Evolutionary conservation across 1,284 basidiomycete species (phyloP).

Genomic region (Boletus smithii): DNA sequence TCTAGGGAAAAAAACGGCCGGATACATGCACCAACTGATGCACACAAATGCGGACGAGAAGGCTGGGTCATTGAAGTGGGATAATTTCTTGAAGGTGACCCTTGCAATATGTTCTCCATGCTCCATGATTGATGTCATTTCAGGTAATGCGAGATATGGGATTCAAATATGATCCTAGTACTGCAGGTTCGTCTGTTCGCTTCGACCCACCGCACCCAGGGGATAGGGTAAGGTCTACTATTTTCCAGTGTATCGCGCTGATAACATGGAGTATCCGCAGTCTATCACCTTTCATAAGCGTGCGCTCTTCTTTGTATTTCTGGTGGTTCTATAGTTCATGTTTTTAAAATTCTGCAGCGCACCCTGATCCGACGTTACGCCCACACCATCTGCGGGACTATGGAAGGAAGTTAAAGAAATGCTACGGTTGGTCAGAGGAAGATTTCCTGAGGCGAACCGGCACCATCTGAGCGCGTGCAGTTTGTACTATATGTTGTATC

Average conservation of each 20-base stretch:
- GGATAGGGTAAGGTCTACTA: slow-evolving; percentile 46
- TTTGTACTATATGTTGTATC: not conserved
- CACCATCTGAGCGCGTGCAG: slow-evolving; percentile 3
- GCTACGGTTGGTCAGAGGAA: slow-evolving; percentile 69
- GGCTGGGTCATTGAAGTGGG: slow-evolving; percentile 71
- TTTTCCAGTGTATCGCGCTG: slow-evolving; percentile 1
- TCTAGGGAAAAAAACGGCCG: slow-evolving; percentile 55
- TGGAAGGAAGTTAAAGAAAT: slow-evolving; percentile 55
- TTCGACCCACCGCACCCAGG: slow-evolving; percentile 66
- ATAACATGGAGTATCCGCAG: slow-evolving; percentile 34
- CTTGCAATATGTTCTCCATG: not conserved
- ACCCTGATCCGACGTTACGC: slow-evolving; percentile 64
- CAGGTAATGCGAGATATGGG: slow-evolving; percentile 78
- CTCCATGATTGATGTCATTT: slow-evolving; percentile 1
- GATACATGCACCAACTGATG: slow-evolving; percentile 62
- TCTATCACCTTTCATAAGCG: slow-evolving; percentile 76
- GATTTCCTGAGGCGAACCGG: slow-evolving; percentile 42
- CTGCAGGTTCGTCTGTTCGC: slow-evolving; percentile 76
- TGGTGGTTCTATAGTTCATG: not conserved
- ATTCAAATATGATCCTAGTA: slow-evolving; percentile 66
- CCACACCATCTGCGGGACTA: slow-evolving; percentile 50
- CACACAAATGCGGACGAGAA: slow-evolving; percentile 54
- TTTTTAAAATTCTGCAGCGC: slow-evolving; percentile 44
- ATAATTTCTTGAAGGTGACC: slow-evolving; percentile 55
- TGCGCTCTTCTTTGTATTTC: slow-evolving; percentile 36